phyloP scores from a whole-genome alignment of 2,329 filamentous ascomycete species.

The Colletotrichum cordylinicola region DNA sequence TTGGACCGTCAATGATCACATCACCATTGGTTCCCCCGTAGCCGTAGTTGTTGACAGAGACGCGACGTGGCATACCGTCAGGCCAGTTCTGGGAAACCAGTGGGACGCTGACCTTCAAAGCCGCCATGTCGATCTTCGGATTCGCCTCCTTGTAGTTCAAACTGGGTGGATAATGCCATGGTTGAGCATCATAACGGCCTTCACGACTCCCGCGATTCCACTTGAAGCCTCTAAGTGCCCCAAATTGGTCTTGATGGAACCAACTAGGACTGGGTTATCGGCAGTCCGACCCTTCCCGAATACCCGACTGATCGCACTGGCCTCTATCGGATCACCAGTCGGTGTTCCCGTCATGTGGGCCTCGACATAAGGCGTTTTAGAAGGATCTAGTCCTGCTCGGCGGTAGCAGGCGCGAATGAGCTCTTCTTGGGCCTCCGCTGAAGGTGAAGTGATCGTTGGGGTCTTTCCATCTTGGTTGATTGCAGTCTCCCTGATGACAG shows the following conservation, averaged over 20 bases:
- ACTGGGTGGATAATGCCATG: conserved; percentile 57
- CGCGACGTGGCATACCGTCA: neutral
- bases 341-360: conserved; percentile 66
- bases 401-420: conserved; percentile 36
- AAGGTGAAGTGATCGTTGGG: conserved; percentile 33
- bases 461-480: conserved; percentile 60
- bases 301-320: conserved; percentile 51
- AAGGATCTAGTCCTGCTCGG: conserved; percentile 24
- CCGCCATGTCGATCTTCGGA: conserved; percentile 38
- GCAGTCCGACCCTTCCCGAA: conserved; percentile 39
- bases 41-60: conserved; percentile 19
- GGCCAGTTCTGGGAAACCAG: neutral
- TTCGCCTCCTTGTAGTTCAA: conserved; percentile 55
- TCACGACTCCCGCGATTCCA: conserved; percentile 58
- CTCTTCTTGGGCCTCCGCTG: conserved; percentile 30
- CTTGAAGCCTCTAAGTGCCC: conserved; percentile 59
- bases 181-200: conserved; percentile 54
- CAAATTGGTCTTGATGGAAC: conserved; percentile 60
- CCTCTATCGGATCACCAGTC: conserved; percentile 57
- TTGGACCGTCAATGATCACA: conserved; percentile 30
- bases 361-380: conserved; percentile 50
- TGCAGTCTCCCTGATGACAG: conserved; percentile 57
- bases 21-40: conserved; percentile 18
- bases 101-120: neutral
- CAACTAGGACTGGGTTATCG: conserved; percentile 50